Evolutionary conservation across 108 stramenopile genomes (phyloP), one percentile per base, ranked within the genome.

Genomic region (Thalassiosira profunda): DNA sequence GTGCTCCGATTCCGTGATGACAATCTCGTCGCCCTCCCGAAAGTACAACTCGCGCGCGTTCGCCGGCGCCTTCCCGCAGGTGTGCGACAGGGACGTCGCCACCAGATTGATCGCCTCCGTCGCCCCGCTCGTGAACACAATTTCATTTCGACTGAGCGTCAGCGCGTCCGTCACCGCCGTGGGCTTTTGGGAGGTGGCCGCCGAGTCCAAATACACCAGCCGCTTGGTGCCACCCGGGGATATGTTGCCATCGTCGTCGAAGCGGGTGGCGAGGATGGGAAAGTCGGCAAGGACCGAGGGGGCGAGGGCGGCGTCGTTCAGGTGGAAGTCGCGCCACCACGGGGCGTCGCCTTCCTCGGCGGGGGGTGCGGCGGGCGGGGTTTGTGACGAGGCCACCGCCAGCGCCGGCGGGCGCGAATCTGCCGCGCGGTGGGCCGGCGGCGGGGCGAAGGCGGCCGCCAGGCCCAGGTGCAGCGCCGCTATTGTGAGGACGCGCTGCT

Each of bases 151-250:
- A 17, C 78, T 80, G 11, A 63, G 5, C 12, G 68, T 35, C n/a
- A 95, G 62, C 7, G 81, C 84, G 18, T 94, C 87, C 20, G 97
- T 55, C 24, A 99, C 98, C 40, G 57, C 58, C 6, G 57, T 44
- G 5, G 98, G 98, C 76, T 97, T 99, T 72, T 99, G 98, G 1
- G 96, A 97, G n/a, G 96, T 96, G 23, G 98, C 98, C 6, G 92
- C 97, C 11, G 92, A 95, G 68, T 99, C 98, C 15, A 99, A 84
- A 77, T 97, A 99, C 18, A 98, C 69, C 20, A 98, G 67, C 43
- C 83, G 84, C 46, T 80, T 84, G n/a, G 74, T 49, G 3, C 33
- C 29, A 52, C 11, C 25, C 2, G 47, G 14, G 8, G 23, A 38
- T 7, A 67, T 57, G 43, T 63, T 67, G n/a, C 67, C 72, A 52